Evolutionary conservation across 2,329 filamentous ascomycete genomes (phyloP), one percentile per base, ranked within the genome.

Genomic region (Leptosphaerulina australis): DNA sequence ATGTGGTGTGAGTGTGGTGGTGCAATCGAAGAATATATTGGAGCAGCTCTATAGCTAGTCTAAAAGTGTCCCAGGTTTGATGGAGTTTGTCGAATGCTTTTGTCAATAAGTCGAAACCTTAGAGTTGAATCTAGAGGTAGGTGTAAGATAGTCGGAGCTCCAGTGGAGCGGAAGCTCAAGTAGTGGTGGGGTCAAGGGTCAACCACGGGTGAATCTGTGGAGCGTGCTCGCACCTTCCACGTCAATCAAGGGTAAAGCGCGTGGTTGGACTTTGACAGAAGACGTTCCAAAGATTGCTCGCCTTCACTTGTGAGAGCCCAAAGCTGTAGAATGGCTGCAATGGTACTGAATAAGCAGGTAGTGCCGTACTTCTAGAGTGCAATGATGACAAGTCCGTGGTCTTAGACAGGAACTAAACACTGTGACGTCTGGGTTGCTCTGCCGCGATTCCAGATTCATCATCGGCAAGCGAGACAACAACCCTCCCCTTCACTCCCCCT

Each of bases 401-500:
- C 36, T 33, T 20, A 39, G 41, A 36, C 41, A 38, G 21, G 29
- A 24, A 41, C 48, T 41, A 50, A 50, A 45, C 40, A 50, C 39
- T 40, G 48, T 51, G 48, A 51, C 43, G 48, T 51, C 41, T 24
- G 30, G 30, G 36, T 50, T 37, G 45, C 43, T 36, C 43, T 45
- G 43, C 44, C 44, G 41, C 41, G 48, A 51, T 51, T 49, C 45
- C 45, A 43, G 37, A 48, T 48, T 30, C 48, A 51, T 51, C 48
- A 37, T 40, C 22, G 41, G 36, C 48, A 45, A 41, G 43, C 48
- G 48, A 51, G 48, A 51, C 48, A 51, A 51, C 41, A 46, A 38
- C 36, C 25, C 29, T 50, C 40, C 35, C 35, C 48, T 41, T 46
- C 36, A 30, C 31, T 11, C 18, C 25, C 48, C 41, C 48, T n/a